These are phyloP conservation scores for Hanseniaspora thailandica DNA, from an alignment of 805 yeast species.

Conservation along the genomic window DNA sequence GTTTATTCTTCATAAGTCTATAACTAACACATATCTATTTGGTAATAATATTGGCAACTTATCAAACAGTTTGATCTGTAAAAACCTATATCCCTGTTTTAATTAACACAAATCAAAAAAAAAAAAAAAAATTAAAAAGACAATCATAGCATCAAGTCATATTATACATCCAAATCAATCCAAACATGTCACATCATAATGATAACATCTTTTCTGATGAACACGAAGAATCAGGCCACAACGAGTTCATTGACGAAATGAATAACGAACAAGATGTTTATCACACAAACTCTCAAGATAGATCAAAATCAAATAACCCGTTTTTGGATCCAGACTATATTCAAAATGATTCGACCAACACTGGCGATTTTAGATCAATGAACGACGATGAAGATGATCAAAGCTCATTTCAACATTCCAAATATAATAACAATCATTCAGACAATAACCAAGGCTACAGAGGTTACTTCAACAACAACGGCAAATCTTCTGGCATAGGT, in stretches of 20 bases:
- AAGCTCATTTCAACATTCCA: constrained; percentile 14
- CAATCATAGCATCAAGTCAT: too few relatives aligned
- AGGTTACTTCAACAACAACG: constrained; percentile 11
- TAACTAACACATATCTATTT: neutral
- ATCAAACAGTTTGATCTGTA: too few relatives aligned
- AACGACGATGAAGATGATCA: constrained; percentile 1
- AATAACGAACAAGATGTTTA: neutral
- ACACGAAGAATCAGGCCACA: neutral
- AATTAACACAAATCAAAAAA: too few relatives aligned
- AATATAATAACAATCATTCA: neutral
- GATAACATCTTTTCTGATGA: constrained; percentile 10
- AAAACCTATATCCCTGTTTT: too few relatives aligned
- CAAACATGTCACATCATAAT: neutral
- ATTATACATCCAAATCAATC: too few relatives aligned
- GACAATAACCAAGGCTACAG: constrained; percentile 5
- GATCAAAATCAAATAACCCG: constrained; percentile 16
- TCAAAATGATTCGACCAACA: constrained; percentile 18
- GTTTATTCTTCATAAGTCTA: too few relatives aligned
- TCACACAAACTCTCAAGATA: neutral
- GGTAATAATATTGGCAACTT: neutral
- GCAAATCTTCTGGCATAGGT: neutral
- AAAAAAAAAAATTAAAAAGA: neutral
- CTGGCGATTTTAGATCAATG: constrained; percentile 14
- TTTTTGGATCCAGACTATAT: constrained; percentile 14
- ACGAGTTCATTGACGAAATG: neutral